A percentile compares a stretch with the other conserved stretches of the same genome.
Conservation (phyloP, 2,329 filamentous ascomycete species). For the Colletotrichum musicola region DNA sequence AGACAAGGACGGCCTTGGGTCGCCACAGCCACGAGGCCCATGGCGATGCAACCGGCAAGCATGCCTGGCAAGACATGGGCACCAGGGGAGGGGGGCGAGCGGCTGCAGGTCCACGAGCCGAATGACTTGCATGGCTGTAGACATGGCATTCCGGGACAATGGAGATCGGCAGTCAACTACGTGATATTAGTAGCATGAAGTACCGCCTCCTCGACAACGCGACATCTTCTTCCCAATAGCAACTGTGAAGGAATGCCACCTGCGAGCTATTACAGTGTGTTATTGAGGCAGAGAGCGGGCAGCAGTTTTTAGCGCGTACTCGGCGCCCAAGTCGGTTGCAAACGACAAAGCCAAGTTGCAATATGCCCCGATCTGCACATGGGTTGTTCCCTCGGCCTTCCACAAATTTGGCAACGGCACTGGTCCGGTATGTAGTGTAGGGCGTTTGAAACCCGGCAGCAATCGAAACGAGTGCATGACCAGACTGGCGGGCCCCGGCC, state of each 20-base stretch:
- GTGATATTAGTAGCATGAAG: background rate
- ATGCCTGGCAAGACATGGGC: background rate
- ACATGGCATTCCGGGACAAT: background rate
- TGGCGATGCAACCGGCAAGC: slow-evolving; percentile 1
- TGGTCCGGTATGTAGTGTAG: background rate
- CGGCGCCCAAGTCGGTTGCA: background rate
- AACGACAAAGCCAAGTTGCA: background rate
- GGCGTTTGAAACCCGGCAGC: background rate
- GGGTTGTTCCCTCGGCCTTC: background rate
- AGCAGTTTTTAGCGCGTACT: no score
- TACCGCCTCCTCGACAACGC: no score
- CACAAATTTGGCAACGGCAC: background rate
- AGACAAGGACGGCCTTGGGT: slow-evolving; percentile 12
- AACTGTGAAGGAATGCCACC: no score
- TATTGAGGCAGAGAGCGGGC: no score
- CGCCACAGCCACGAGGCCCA: background rate
- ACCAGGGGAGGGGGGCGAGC: background rate
- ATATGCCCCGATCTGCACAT: background rate
- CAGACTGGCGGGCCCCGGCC: background rate
- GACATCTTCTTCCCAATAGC: no score
- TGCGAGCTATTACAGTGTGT: no score
- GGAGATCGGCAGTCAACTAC: no score
- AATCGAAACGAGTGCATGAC: background rate
- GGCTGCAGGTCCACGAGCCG: slow-evolving; percentile 3
- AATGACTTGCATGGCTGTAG: slow-evolving; percentile 17